Percentiles rank a stretch among this genome's conserved stretches.
phyloP scores from a whole-genome alignment of 2,329 filamentous ascomycete genomes.

The Fonsecaea erecta region DNA sequence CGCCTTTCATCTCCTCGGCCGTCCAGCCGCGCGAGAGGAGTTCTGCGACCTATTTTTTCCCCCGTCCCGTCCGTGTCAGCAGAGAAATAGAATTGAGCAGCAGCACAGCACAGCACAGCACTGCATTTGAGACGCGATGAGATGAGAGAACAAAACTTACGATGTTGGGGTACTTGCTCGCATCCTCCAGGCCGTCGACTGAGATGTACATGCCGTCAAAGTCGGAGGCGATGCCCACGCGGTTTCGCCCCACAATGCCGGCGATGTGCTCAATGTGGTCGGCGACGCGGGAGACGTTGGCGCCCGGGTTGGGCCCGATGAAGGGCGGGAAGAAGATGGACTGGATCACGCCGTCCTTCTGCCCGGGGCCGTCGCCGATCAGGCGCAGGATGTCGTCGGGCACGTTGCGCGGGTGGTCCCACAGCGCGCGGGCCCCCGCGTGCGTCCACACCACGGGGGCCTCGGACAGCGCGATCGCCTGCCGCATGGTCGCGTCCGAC shows the following conservation, averaged over 20 bases:
- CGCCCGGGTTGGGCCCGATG: slow-evolving; percentile 14
- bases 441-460: slow-evolving; percentile 42
- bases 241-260: slow-evolving; percentile 40
- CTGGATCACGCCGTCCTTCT: slow-evolving; percentile 47
- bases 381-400: slow-evolving; percentile 48
- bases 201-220: slow-evolving; percentile 51
- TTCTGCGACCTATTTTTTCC: slow-evolving; percentile 64
- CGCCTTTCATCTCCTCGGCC: slow-evolving; percentile 71
- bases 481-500: slow-evolving; percentile 37
- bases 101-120: too few species aligned
- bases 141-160: slow-evolving; percentile 1
- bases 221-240: slow-evolving; percentile 45
- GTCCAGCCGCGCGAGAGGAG: slow-evolving; percentile 73
- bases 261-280: slow-evolving; percentile 51
- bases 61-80: neutral
- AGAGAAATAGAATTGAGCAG: neutral
- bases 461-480: slow-evolving; percentile 36
- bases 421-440: slow-evolving; percentile 39
- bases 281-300: slow-evolving; percentile 23
- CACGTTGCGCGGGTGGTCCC: slow-evolving; percentile 47
- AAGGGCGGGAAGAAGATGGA: slow-evolving; percentile 46
- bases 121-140: too few species aligned
- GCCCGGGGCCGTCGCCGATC: slow-evolving; percentile 37
- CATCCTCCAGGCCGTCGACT: slow-evolving; percentile 78
- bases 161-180: slow-evolving; percentile 78